Conservation (phyloP, 257 asterid species). For the Gentiana macrophylla region DNA sequence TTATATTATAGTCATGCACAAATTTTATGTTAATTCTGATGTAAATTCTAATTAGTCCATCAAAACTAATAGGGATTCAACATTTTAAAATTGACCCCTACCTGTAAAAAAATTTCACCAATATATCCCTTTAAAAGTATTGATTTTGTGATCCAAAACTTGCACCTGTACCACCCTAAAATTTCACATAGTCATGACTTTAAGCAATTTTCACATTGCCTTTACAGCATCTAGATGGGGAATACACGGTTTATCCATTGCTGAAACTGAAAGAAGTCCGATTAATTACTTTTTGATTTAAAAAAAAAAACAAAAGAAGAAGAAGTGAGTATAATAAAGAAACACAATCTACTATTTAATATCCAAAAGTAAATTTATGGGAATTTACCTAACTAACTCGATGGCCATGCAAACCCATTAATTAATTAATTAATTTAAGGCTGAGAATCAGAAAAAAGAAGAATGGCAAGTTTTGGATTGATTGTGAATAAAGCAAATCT, state of each 20-base stretch:
- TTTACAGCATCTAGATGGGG: background rate
- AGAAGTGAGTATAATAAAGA: background rate
- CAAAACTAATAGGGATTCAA: too few species aligned
- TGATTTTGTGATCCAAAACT: too few species aligned
- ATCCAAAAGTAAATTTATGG: background rate
- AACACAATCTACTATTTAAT: background rate
- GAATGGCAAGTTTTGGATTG: background rate
- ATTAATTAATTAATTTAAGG: background rate
- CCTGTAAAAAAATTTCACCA: too few species aligned
- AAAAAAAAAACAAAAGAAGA: background rate
- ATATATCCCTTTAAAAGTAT: too few species aligned
- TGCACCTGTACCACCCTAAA: too few species aligned
- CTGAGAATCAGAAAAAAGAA: background rate
- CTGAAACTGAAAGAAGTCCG: background rate
- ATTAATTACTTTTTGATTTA: background rate
- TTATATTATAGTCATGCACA: too few species aligned
- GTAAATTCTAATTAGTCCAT: too few species aligned
- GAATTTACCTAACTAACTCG: constrained; percentile 5
- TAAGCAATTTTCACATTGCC: background rate
- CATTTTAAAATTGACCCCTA: too few species aligned
- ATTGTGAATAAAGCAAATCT: background rate
- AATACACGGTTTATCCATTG: too few species aligned
- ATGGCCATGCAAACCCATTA: constrained; percentile 1
- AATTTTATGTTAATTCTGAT: too few species aligned
- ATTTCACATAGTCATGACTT: background rate